Percentiles rank a stretch among this genome's conserved stretches.
phyloP scores from a whole-genome alignment of 2,329 filamentous ascomycete species.

The Cytospora schulzeri region DNA sequence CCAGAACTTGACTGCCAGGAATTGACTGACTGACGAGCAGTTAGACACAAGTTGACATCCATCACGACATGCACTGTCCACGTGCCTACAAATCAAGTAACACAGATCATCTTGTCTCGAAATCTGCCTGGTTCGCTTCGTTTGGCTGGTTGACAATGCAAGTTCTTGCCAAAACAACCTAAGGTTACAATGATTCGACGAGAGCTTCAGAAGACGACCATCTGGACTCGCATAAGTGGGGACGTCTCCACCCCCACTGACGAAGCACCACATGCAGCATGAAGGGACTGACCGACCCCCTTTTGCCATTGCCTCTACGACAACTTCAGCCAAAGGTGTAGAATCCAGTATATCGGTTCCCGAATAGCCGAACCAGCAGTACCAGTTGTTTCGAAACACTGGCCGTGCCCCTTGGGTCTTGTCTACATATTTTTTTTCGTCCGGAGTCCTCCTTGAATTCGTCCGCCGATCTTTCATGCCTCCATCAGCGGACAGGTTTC shows the following conservation, averaged over 20 bases:
- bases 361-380: not conserved
- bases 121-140: not conserved
- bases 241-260: not conserved
- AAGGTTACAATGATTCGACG: not conserved
- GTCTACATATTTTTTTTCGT: not conserved
- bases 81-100: not conserved
- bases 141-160: not conserved
- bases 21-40: no score
- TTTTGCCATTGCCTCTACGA: not conserved
- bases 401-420: not conserved
- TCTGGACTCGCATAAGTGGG: not conserved
- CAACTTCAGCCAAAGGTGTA: not conserved
- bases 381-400: constrained; percentile 16
- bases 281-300: not conserved
- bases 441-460: not conserved
- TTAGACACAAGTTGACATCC: not conserved
- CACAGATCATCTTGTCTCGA: not conserved
- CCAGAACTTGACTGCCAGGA: not conserved
- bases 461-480: not conserved
- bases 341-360: not conserved
- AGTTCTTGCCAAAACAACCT: not conserved
- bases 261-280: not conserved
- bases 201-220: not conserved
- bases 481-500: not conserved
- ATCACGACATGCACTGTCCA: not conserved